phyloP scores from a whole-genome alignment of 2,329 filamentous ascomycete genomes.

The Aspergillus oerlinghausenensis region DNA sequence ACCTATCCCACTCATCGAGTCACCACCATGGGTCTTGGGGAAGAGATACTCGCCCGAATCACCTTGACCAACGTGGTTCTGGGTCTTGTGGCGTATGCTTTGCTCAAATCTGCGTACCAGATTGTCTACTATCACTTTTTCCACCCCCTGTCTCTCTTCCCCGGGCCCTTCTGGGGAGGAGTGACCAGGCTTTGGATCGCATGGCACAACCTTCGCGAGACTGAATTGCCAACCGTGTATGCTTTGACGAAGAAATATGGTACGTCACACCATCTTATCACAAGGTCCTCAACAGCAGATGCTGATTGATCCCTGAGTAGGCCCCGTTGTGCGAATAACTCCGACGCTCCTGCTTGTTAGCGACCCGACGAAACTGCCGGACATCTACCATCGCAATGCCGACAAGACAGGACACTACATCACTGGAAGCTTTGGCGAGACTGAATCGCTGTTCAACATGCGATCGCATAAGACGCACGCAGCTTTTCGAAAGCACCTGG shows the following conservation, averaged over 20 bases:
- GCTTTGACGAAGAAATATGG: constrained; percentile 34
- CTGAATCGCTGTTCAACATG: constrained; percentile 56
- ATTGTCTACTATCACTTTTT: constrained; percentile 45
- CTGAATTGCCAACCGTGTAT: constrained; percentile 42
- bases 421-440: constrained; percentile 53
- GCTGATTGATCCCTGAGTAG: constrained; percentile 22
- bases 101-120: constrained; percentile 27
- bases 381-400: constrained; percentile 53
- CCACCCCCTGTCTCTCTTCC: constrained; percentile 50
- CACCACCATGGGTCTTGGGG: constrained; percentile 22
- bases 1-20: neutral
- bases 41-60: constrained; percentile 21
- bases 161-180: constrained; percentile 52
- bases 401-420: constrained; percentile 58
- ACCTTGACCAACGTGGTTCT: constrained; percentile 23
- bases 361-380: constrained; percentile 52
- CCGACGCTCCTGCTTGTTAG: constrained; percentile 51
- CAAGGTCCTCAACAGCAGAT: neutral
- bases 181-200: constrained; percentile 53
- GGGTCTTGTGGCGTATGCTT: constrained; percentile 20
- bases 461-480: constrained; percentile 50
- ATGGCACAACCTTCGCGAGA: constrained; percentile 47
- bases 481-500: constrained; percentile 51
- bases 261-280: neutral
- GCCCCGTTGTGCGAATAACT: constrained; percentile 50